phyloP scores from a whole-genome alignment of 345 rosid species.

The Gossypium longicalyx region DNA sequence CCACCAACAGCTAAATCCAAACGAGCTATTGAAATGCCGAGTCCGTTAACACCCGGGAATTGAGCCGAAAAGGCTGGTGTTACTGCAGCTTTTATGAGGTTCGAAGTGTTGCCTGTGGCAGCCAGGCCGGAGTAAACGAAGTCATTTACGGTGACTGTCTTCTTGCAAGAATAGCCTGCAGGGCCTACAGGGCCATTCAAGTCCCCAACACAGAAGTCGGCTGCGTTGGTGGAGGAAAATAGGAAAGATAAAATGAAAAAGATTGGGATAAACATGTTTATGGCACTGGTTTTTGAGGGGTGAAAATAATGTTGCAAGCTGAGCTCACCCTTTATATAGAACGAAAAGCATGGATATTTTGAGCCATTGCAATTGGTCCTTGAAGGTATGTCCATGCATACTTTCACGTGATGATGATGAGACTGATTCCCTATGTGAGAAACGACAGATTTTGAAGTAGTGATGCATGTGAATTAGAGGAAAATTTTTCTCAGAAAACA shows the following conservation, averaged over 20 bases:
- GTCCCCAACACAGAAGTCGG: slow-evolving; percentile 81
- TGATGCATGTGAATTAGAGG: slow-evolving; percentile 21
- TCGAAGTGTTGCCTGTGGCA: slow-evolving; percentile 52
- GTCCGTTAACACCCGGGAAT: slow-evolving; percentile 67
- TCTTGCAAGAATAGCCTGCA: slow-evolving; percentile 71
- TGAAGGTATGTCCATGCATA: slow-evolving; percentile 11
- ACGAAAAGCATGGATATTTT: background rate
- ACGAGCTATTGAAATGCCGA: slow-evolving; percentile 70
- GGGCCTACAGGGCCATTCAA: slow-evolving; percentile 47
- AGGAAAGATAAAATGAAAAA: slow-evolving; percentile 41
- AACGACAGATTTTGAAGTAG: slow-evolving; percentile 20
- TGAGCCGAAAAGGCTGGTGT: slow-evolving; percentile 60
- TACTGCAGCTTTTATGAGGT: slow-evolving; percentile 71
- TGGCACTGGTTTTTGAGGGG: background rate
- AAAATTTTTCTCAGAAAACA: slow-evolving; percentile 1
- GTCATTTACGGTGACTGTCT: slow-evolving; percentile 52
- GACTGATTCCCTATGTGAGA: background rate
- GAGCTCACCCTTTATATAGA: slow-evolving; percentile 22
- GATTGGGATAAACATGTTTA: slow-evolving; percentile 37
- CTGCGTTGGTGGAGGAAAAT: slow-evolving; percentile 45
- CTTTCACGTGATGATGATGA: slow-evolving; percentile 20
- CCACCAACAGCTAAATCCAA: slow-evolving; percentile 68
- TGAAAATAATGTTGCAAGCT: background rate
- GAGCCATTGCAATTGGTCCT: background rate
- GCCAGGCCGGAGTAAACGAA: slow-evolving; percentile 62